Conservation (phyloP, 2,329 filamentous ascomycete species). For the Trichoderma atrobrunneum region DNA sequence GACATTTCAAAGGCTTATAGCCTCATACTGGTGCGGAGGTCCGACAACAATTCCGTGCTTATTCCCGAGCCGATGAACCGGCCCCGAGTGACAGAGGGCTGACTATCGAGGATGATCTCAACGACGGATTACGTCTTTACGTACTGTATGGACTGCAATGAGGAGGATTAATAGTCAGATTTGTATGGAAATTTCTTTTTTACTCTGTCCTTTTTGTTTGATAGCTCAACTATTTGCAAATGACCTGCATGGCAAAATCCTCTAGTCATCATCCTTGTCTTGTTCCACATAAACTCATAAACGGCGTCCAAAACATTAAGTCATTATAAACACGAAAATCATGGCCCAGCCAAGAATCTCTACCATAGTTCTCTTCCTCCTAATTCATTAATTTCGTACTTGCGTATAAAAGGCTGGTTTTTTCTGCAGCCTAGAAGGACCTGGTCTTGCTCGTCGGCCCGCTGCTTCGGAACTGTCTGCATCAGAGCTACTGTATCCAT, state of each 20-base stretch:
- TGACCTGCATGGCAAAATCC: conserved; percentile 11
- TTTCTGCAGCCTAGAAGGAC: conserved; percentile 14
- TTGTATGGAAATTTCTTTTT: neutral
- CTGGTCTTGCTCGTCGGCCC: neutral
- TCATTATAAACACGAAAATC: conserved; percentile 2
- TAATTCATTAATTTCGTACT: neutral
- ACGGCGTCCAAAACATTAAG: conserved; percentile 16
- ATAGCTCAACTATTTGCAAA: conserved; percentile 9
- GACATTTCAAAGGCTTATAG: neutral
- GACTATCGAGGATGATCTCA: neutral
- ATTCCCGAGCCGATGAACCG: conserved; percentile 8
- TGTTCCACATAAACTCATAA: conserved; percentile 14
- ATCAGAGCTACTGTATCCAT: conserved; percentile 19
- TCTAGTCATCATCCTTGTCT: neutral
- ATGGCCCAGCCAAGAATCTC: neutral
- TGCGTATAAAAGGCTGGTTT: conserved; percentile 2
- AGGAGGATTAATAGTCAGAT: too few relatives aligned
- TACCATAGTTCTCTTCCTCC: neutral
- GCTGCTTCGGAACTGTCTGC: conserved; percentile 2
- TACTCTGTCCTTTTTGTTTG: neutral
- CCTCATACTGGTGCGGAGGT: conserved; percentile 4
- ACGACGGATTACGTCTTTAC: neutral
- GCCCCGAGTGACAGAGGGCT: neutral
- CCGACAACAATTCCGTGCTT: conserved; percentile 12
- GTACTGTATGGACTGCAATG: neutral